These are phyloP conservation scores for Mycena sanguinolenta DNA, from an alignment of 768 basidiomycete genomes.

Conservation along the genomic window DNA sequence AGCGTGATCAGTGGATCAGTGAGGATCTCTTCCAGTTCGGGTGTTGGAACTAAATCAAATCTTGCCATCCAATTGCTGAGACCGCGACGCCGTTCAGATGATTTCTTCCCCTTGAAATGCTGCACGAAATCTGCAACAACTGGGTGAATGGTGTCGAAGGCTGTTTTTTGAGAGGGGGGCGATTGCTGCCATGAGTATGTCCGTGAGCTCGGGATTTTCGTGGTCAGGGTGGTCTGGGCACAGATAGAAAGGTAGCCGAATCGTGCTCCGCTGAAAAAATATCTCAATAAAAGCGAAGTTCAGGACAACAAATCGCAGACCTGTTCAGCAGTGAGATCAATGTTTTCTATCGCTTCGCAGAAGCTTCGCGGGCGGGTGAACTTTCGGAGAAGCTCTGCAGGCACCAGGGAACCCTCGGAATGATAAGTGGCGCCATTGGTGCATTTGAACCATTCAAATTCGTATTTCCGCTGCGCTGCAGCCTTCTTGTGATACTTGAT, in stretches of 20 bases:
- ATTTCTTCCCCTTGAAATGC: background rate
- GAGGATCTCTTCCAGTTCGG: background rate
- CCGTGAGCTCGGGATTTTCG: background rate
- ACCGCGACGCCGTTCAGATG: background rate
- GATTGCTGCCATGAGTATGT: background rate
- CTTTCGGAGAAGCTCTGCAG: background rate
- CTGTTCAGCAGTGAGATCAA: background rate
- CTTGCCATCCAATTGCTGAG: background rate
- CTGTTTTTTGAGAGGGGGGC: background rate
- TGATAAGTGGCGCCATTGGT: background rate
- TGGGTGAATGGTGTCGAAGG: background rate
- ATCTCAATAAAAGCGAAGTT: too few relatives aligned
- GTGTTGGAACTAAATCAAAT: background rate
- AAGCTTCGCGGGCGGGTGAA: background rate
- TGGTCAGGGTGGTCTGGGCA: background rate
- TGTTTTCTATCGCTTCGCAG: background rate
- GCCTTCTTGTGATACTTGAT: background rate
- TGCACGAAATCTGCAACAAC: background rate
- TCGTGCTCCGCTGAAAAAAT: background rate
- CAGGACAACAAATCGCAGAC: background rate
- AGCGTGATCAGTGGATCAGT: background rate
- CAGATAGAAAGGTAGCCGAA: slow-evolving; percentile 6
- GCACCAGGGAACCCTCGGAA: background rate
- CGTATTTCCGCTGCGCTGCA: background rate
- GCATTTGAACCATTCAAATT: slow-evolving; percentile 9